Evolutionary conservation across 306 rosid genomes (phyloP).

Genomic region (Echinosophora koreensis): DNA sequence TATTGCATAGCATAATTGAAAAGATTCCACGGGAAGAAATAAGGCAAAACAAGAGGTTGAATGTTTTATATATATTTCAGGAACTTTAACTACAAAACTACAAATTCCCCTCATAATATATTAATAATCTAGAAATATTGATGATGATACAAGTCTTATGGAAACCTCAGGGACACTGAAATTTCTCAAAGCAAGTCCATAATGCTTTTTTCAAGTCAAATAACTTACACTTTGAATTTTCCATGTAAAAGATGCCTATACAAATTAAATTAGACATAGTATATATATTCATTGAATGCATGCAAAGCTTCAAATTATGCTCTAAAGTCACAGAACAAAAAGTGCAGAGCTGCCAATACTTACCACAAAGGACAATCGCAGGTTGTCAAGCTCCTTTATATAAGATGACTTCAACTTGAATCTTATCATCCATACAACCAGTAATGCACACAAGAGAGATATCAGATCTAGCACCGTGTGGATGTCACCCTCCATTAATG

Average conservation of each 20-base stretch:
- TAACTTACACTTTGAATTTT: too few relatives aligned
- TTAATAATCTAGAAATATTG: too few relatives aligned
- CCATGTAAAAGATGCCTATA: background rate
- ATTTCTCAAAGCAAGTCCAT: too few relatives aligned
- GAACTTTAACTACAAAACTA: too few relatives aligned
- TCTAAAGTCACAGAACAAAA: background rate
- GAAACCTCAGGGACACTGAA: too few relatives aligned
- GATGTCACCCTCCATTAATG: conserved; percentile 51
- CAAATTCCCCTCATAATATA: too few relatives aligned
- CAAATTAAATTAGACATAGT: background rate
- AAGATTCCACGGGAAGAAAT: too few relatives aligned
- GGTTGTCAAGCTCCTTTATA: conserved; percentile 70
- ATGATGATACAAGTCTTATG: too few relatives aligned
- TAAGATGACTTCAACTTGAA: conserved; percentile 74
- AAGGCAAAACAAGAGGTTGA: too few relatives aligned
- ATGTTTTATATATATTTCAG: too few relatives aligned
- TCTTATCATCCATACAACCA: conserved; percentile 74
- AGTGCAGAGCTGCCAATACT: background rate
- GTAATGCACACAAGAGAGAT: conserved; percentile 58
- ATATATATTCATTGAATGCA: background rate
- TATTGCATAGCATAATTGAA: too few relatives aligned
- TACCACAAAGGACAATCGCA: conserved; percentile 69
- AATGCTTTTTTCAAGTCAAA: background rate
- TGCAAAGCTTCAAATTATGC: background rate
- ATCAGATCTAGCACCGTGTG: conserved; percentile 61